Conservation (phyloP, 331 rosid species). For the Cydonia oblonga region DNA sequence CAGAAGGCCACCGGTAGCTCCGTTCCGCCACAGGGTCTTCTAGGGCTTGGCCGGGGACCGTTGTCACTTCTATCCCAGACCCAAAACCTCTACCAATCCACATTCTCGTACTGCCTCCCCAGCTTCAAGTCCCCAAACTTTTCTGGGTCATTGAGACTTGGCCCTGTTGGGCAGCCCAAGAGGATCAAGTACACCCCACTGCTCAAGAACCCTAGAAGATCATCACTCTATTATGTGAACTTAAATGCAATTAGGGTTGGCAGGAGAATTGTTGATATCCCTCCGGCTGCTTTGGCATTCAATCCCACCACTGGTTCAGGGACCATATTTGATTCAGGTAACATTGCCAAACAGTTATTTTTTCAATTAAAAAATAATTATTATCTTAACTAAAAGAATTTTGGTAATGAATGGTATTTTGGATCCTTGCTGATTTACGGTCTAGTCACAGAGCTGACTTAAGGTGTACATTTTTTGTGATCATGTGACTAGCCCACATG, state of each 20-base stretch:
- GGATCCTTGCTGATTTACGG: neutral
- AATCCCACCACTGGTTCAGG: conserved; percentile 79
- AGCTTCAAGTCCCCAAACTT: conserved; percentile 66
- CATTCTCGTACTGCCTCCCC: conserved; percentile 93
- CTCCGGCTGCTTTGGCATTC: conserved; percentile 67
- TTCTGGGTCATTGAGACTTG: conserved; percentile 78
- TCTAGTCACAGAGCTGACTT: neutral
- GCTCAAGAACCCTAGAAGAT: conserved; percentile 69
- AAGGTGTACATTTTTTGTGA: neutral
- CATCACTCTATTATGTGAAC: conserved; percentile 78
- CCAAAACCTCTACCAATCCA: conserved; percentile 56
- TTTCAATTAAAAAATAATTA: neutral
- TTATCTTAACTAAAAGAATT: neutral
- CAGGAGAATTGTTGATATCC: conserved; percentile 53
- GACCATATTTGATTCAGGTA: conserved; percentile 85
- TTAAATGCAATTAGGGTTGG: conserved; percentile 65
- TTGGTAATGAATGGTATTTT: neutral
- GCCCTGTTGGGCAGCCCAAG: conserved; percentile 72
- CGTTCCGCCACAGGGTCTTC: conserved; percentile 62
- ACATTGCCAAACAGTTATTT: neutral
- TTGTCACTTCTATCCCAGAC: conserved; percentile 65
- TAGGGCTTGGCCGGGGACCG: conserved; percentile 94
- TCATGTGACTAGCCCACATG: conserved; percentile 2
- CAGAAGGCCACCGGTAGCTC: conserved; percentile 55
- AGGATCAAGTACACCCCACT: conserved; percentile 73